Base-by-base conservation (phyloP, 2,329 filamentous ascomycete genomes). In the Aspergillus tamarii region DNA sequence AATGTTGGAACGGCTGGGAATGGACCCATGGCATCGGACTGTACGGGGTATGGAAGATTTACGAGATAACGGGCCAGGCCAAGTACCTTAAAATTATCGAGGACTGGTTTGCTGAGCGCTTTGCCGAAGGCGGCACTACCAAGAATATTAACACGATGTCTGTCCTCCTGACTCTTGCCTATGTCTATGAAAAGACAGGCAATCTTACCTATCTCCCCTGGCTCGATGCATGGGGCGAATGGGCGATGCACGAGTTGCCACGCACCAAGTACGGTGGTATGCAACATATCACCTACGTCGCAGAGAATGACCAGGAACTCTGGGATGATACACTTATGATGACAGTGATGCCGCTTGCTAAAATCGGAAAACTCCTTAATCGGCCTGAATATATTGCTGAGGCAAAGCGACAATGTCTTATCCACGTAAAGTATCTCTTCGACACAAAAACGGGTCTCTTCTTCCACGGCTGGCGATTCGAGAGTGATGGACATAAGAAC, bases 81-180 rank as follows among this genome's bases (percentile, higher is more conserved):
- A 77, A 81, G 32, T 85, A 87, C 61, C 83, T 93, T 23, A 77
- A 83, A 64, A 88, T 90, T 66, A 92, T 94, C 69, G 84, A 91
- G 72, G 83, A 86, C 62, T 94, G 91, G 91, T 94, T 92, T 78
- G 80, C 82, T 7, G 85, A 84, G 54, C 88, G 91, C 10, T 89
- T 93, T 65, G 84, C 83, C 1, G 88, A 88, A 61, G 89, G 90
- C 21, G 88, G 84, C 72, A 94, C 91, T 4, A 92, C 90, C 46
- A 94, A 94, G 76, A 94, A 94, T 76, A 93, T 93, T 83, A 93
- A 93, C 81, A 93, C 91, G n/a, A 93, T 94, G 90, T 88, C 89
- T 16, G 88, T 88, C 0, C 91, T 94, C 76, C 80, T 93, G 26
- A 92, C 91, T 0, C 83, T 94, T 0, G 91, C 91, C 0, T 88